Conservation (phyloP, 225 moss, liverwort and hornwort species). For the Anthoceros angustus region DNA sequence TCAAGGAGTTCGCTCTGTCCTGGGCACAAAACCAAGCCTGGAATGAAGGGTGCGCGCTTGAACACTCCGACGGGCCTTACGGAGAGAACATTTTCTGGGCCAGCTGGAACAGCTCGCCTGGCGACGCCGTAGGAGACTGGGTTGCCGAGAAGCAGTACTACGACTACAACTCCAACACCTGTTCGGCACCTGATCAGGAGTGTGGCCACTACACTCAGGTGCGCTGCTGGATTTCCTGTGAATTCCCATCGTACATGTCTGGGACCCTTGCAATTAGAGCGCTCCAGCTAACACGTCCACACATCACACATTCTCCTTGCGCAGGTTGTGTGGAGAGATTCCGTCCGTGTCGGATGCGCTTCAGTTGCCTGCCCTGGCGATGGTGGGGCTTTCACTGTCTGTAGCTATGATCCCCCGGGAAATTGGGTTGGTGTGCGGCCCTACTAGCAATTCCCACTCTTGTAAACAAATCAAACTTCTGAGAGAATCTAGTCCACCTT, state of each 20-base stretch:
- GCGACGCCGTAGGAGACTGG: not conserved
- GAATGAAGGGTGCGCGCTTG: not conserved
- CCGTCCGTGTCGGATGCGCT: not conserved
- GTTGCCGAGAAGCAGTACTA: not conserved
- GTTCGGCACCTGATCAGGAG: not conserved
- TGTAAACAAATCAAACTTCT: not conserved
- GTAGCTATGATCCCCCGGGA: constrained; percentile 11
- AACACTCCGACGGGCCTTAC: not conserved
- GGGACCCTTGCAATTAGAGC: not conserved
- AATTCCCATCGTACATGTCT: not conserved
- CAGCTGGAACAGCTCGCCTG: not conserved
- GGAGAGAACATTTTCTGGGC: constrained; percentile 3
- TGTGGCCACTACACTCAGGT: constrained; percentile 5
- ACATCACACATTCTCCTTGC: not conserved
- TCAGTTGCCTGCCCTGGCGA: not conserved
- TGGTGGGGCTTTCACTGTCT: not conserved
- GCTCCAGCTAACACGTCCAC: not conserved
- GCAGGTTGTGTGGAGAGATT: not conserved
- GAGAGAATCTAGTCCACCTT: not conserved
- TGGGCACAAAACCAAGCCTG: constrained; percentile 3
- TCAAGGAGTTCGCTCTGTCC: not conserved
- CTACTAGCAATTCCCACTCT: constrained; percentile 6
- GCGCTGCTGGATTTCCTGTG: not conserved
- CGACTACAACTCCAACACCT: not conserved
- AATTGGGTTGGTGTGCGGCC: constrained; percentile 7